Evolutionary conservation across 2,329 filamentous ascomycete genomes (phyloP), one percentile per base, ranked within the genome.

Genomic region (Periglandula ipomoeae): DNA sequence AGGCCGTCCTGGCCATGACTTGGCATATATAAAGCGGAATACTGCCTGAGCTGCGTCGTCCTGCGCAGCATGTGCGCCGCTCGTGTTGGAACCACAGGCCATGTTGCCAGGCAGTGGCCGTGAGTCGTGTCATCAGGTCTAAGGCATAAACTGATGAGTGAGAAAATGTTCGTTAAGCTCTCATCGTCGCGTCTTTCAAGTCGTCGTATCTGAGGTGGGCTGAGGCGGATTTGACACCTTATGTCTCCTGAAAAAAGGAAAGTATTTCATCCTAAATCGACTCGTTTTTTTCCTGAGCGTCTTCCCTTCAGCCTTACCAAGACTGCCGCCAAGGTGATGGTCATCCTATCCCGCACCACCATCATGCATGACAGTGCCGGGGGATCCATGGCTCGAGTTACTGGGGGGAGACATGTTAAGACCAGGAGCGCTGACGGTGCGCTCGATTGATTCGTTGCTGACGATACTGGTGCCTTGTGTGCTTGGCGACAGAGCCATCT

Each of bases 391-490:
- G 37, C 49, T 61, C 60, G 51, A 61, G 38, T 48, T 56, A 48
- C 60, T 63, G 6, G 69, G 63, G 3, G 65, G 65, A 2, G 70
- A 68, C 23, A 71, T 60, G 20, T 67, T 68, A 51, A 63, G 56
- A 10, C 59, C 61, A 1, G 70, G 71, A 19, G 74, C 65, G 53
- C 70, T 72, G 34, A 65, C 60, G 3, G 70, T 69, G 17, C 71
- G 71, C 42, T 81, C 78, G 47, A 73, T 58, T 7, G 78, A 81
- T 39, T 81, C 77, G 48, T 73, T 72, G 63, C 79, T 83, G 55
- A 80, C 74, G 53, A 84, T 79, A 61, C 80, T 84, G 17, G 81
- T 84, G 35, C 79, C 81, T 58, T 81, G 73, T 3, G 81, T 84
- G 59, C 79, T 83, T 2, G 81, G 81, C 22, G 80, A 83, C 32